A percentile compares a stretch with the other conserved stretches of the same genome.
Evolutionary conservation across 192 early-diverging fungal species (phyloP).

Genomic region (Obelidium mucronatum): DNA sequence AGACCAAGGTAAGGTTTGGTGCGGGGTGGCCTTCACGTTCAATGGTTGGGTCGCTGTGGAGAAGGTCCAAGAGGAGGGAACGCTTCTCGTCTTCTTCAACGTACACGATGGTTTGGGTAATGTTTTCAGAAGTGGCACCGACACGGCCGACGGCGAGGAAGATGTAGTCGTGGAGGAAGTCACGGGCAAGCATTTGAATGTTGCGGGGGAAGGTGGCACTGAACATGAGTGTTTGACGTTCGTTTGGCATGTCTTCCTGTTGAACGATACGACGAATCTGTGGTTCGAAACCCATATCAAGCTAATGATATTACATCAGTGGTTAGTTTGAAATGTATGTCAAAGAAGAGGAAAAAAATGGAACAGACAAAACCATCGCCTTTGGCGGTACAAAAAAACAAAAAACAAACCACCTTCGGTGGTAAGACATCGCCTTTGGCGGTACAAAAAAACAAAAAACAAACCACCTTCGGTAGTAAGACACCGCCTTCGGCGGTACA

Average conservation of each 20-base stretch:
- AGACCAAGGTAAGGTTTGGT: conserved; percentile 85
- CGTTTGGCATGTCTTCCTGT: conserved; percentile 72
- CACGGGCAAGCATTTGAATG: conserved; percentile 90
- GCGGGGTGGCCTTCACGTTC: conserved; percentile 47
- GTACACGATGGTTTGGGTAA: conserved; percentile 91
- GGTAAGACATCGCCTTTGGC: too few species aligned
- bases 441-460: too few species aligned
- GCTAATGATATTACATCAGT: conserved; percentile 64
- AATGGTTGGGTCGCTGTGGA: conserved; percentile 49
- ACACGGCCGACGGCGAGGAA: conserved; percentile 92
- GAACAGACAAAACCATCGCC: too few species aligned
- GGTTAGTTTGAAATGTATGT: neutral
- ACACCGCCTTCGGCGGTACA: too few species aligned
- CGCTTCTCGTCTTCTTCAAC: conserved; percentile 96
- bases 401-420: too few species aligned
- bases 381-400: conserved; percentile 19
- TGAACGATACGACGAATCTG: conserved; percentile 88
- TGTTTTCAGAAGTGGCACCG: conserved; percentile 94
- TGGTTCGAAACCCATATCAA: conserved; percentile 98
- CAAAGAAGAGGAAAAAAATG: too few species aligned
- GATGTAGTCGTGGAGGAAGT: conserved; percentile 83
- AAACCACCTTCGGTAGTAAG: too few species aligned
- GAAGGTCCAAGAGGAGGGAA: conserved; percentile 85
- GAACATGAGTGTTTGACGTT: conserved; percentile 95
- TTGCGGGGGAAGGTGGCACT: conserved; percentile 95